phyloP scores from a whole-genome alignment of 805 yeast genomes.

The Maudiozyma bulderi region DNA sequence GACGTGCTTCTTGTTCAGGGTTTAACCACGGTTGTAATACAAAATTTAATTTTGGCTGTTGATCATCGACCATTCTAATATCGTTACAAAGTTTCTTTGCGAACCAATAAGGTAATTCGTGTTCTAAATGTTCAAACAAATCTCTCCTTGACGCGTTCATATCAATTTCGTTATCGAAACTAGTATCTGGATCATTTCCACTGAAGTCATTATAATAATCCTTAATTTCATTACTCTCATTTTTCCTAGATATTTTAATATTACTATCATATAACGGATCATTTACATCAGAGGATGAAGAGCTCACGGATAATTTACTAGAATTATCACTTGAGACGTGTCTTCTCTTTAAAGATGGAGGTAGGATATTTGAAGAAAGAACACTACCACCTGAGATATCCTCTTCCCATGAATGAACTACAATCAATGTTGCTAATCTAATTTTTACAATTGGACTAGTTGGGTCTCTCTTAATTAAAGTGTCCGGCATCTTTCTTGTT shows the following conservation, averaged over 20 bases:
- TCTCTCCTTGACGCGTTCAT: background rate
- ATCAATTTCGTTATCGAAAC: constrained; percentile 3
- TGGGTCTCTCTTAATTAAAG: constrained; percentile 18
- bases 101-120: constrained; percentile 53
- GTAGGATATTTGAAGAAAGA: constrained; percentile 22
- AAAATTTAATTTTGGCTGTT: constrained; percentile 51
- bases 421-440: constrained; percentile 17
- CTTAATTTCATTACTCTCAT: background rate
- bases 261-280: background rate
- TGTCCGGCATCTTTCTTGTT: constrained; percentile 19
- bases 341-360: constrained; percentile 12
- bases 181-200: constrained; percentile 5
- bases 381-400: constrained; percentile 26
- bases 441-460: constrained; percentile 22
- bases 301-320: background rate
- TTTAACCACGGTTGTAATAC: constrained; percentile 32
- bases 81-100: constrained; percentile 43
- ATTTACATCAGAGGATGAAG: background rate
- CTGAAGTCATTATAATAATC: constrained; percentile 1
- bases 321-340: background rate
- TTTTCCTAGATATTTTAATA: background rate
- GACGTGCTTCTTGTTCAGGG: constrained; percentile 5
- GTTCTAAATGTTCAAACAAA: constrained; percentile 32
- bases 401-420: constrained; percentile 26
- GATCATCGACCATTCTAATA: constrained; percentile 32